Evolutionary conservation across 345 rosid species (phyloP).

Genomic region (Arabidopsis arenosa): DNA sequence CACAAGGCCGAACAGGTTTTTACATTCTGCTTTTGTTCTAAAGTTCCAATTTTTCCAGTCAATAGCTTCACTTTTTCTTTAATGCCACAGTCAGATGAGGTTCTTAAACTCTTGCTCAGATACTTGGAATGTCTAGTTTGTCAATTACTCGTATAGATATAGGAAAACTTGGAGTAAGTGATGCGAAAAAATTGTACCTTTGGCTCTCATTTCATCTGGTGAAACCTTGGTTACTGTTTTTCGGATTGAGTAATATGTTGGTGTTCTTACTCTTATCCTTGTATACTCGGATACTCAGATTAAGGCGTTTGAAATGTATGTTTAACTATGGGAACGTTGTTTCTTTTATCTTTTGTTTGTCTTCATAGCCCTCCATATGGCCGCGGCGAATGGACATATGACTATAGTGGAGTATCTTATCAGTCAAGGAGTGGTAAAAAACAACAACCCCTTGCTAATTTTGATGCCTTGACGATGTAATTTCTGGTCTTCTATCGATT

Average conservation of each 20-base stretch:
- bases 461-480: neutral
- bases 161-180: neutral
- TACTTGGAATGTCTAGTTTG: neutral
- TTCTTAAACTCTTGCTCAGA: neutral
- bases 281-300: neutral
- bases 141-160: neutral
- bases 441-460: neutral
- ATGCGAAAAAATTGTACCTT: neutral
- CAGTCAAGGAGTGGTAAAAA: slow-evolving; percentile 69
- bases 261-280: neutral
- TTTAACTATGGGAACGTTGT: slow-evolving; percentile 3
- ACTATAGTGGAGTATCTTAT: slow-evolving; percentile 74
- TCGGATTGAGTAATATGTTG: neutral
- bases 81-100: neutral
- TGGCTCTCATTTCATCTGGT: neutral
- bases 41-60: neutral
- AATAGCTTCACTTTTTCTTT: neutral
- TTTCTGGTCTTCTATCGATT: neutral
- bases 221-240: neutral
- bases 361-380: slow-evolving; percentile 89
- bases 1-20: slow-evolving; percentile 80
- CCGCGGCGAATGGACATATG: slow-evolving; percentile 87
- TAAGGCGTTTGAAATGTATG: neutral
- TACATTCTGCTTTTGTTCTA: neutral
- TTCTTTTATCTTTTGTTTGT: slow-evolving; percentile 8